Evolutionary conservation across 2,329 filamentous ascomycete species (phyloP).

Genomic region (Microdochium nivale): DNA sequence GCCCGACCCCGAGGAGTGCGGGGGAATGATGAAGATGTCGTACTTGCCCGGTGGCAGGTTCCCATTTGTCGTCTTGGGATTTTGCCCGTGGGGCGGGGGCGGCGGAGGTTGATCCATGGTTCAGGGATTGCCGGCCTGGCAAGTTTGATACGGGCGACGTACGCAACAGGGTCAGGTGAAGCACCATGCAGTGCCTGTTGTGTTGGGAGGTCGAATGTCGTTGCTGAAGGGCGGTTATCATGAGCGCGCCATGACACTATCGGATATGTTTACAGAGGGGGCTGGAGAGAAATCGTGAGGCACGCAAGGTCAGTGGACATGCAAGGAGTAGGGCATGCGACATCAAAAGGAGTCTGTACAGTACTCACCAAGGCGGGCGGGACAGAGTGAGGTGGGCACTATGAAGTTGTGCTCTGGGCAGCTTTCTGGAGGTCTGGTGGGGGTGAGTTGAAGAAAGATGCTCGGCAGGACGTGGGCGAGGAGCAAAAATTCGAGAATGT

Average conservation of each 20-base stretch:
- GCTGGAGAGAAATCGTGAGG: too few relatives aligned
- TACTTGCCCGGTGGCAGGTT: constrained; percentile 79
- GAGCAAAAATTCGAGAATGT: not conserved
- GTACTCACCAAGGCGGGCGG: too few relatives aligned
- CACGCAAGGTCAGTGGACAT: too few relatives aligned
- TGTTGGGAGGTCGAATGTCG: not conserved
- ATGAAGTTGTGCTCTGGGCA: too few relatives aligned
- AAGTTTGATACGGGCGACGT: not conserved
- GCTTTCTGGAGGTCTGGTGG: too few relatives aligned
- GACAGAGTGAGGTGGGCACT: too few relatives aligned
- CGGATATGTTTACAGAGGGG: not conserved
- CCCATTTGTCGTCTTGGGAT: constrained; percentile 56
- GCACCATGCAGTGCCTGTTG: constrained; percentile 1
- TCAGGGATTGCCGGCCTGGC: constrained; percentile 10
- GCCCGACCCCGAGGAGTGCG: constrained; percentile 78
- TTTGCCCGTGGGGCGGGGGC: constrained; percentile 77
- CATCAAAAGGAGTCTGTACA: too few relatives aligned
- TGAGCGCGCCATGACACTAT: not conserved
- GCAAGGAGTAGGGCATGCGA: too few relatives aligned
- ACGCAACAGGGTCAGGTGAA: constrained; percentile 1
- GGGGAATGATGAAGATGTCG: constrained; percentile 94
- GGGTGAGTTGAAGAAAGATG: not conserved
- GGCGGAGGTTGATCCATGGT: constrained; percentile 61
- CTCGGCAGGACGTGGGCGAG: not conserved
- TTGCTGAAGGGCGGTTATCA: not conserved